Conservation (phyloP, 2,329 filamentous ascomycete genomes). For the Alternaria sp. region DNA sequence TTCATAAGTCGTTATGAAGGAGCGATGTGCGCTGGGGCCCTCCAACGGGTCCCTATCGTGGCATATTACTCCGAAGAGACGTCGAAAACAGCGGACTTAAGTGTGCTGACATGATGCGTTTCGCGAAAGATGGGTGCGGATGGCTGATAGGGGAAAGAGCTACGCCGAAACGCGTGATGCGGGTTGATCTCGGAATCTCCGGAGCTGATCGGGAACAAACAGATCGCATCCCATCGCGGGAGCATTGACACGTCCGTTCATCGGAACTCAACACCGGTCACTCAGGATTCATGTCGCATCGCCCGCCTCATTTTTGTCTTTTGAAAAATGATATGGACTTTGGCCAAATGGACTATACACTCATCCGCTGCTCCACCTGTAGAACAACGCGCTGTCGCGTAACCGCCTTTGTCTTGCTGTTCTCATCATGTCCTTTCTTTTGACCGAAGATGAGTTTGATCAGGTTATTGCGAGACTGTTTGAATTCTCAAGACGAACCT, state of each 20-base stretch:
- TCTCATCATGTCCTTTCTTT: not conserved
- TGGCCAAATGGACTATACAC: no score
- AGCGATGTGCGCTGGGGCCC: not conserved
- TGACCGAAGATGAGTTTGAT: not conserved
- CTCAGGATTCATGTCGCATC: not conserved
- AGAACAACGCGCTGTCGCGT: not conserved
- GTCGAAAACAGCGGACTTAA: not conserved
- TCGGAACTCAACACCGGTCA: not conserved
- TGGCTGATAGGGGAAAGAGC: not conserved
- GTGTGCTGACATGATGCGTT: not conserved
- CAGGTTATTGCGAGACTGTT: not conserved
- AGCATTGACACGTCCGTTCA: not conserved
- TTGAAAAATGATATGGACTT: no score
- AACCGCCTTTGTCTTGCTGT: not conserved
- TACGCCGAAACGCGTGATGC: not conserved
- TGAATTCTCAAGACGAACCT: not conserved
- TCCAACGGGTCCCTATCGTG: not conserved
- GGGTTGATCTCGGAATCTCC: not conserved
- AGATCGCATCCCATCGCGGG: not conserved
- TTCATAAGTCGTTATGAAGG: slow-evolving; percentile 21
- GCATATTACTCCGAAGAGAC: not conserved
- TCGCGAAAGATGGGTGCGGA: not conserved
- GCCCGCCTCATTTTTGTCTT: not conserved
- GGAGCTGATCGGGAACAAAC: not conserved
- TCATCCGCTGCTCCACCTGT: not conserved